Percentiles rank a stretch among this genome's conserved stretches.
Conservation (phyloP, 2,329 filamentous ascomycete genomes). For the Neofusicoccum cordaticola region DNA sequence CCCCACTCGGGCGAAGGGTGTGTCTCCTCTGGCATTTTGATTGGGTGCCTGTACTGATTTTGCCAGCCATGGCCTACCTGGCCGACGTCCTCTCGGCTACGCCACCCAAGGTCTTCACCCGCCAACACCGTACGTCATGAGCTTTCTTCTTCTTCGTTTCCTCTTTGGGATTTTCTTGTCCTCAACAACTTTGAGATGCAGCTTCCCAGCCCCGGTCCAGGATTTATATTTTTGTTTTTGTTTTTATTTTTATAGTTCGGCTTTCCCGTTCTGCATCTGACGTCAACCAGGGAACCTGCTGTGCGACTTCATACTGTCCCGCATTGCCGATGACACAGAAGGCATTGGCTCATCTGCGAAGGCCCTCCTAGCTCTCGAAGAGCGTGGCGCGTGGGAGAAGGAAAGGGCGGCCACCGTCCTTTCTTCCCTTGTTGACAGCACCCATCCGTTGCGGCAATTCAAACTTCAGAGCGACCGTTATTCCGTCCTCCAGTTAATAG, state of each 20-base stretch:
- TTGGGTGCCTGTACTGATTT: slow-evolving; percentile 30
- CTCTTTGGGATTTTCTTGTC: background rate
- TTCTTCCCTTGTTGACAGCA: slow-evolving; percentile 50
- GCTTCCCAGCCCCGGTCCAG: too few species aligned
- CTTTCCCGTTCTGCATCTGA: background rate
- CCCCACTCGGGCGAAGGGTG: slow-evolving; percentile 57
- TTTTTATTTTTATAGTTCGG: background rate
- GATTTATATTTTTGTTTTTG: background rate
- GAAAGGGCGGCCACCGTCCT: slow-evolving; percentile 54
- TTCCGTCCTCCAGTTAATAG: slow-evolving; percentile 60
- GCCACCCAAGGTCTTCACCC: slow-evolving; percentile 54
- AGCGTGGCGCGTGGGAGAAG: slow-evolving; percentile 58
- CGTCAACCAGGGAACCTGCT: slow-evolving; percentile 51
- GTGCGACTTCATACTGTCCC: slow-evolving; percentile 62
- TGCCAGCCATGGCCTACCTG: slow-evolving; percentile 47
- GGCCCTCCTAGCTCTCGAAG: slow-evolving; percentile 58
- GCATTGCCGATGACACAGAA: slow-evolving; percentile 57
- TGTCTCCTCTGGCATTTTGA: slow-evolving; percentile 31
- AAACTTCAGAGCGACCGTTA: slow-evolving; percentile 61
- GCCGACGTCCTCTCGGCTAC: slow-evolving; percentile 51
- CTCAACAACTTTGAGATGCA: background rate
- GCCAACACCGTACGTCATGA: slow-evolving; percentile 53
- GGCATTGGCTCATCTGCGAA: slow-evolving; percentile 57
- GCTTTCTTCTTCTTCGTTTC: background rate
- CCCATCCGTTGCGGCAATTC: slow-evolving; percentile 59